Evolutionary conservation across 2,329 filamentous ascomycete species (phyloP).

Genomic region (Colletotrichum sp.): DNA sequence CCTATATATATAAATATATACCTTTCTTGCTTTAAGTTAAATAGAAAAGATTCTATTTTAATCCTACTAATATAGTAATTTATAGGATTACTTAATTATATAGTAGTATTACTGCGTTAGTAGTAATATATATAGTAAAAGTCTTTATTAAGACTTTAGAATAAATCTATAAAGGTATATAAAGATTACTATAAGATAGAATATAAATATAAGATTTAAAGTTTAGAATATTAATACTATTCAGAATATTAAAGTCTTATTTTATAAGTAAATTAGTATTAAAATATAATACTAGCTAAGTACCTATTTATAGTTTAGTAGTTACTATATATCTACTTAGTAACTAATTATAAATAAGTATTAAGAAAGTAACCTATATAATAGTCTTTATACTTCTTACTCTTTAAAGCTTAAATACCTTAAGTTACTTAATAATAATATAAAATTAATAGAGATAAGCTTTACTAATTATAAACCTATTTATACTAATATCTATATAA

Average conservation of each 20-base stretch:
- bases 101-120: background rate
- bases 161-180: no score
- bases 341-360: background rate
- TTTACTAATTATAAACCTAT: no score
- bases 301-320: background rate
- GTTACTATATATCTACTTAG: background rate
- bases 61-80: background rate
- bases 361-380: no score
- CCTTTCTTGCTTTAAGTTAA: background rate
- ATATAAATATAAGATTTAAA: background rate
- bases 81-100: background rate
- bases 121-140: background rate
- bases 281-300: background rate
- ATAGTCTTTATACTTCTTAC: no score
- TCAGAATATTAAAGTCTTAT: background rate
- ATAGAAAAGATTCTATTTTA: background rate
- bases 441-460: no score
- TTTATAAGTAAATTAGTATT: background rate
- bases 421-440: no score
- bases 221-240: background rate
- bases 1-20: background rate
- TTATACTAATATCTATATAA: no score
- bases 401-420: no score
- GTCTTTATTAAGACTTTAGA: background rate
- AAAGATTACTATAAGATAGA: background rate